Evolutionary conservation across 2,329 filamentous ascomycete species (phyloP).

Genomic region (Epichloe brachyelytri): DNA sequence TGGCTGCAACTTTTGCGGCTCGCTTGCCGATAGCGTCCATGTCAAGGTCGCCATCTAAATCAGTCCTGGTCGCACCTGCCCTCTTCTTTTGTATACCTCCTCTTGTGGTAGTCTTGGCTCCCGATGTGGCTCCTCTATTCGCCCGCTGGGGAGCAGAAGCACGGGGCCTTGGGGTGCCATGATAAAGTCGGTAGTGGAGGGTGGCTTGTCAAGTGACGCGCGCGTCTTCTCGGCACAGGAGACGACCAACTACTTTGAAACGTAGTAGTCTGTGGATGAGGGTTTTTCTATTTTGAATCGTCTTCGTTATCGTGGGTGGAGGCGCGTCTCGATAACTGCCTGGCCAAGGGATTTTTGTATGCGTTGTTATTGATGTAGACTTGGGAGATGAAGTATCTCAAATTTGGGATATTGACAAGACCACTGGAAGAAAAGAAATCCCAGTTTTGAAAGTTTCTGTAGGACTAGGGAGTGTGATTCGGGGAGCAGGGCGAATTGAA

Average conservation of each 20-base stretch:
- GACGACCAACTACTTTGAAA: not conserved
- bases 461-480: not conserved
- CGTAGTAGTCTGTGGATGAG: not conserved
- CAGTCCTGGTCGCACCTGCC: slow-evolving; percentile 26
- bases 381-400: not conserved
- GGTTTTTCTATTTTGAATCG: not conserved
- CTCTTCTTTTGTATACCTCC: slow-evolving; percentile 40
- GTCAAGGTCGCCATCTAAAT: slow-evolving; percentile 47
- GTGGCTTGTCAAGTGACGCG: not conserved
- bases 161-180: slow-evolving; percentile 24
- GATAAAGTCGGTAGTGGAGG: not conserved
- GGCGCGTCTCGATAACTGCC: slow-evolving; percentile 6
- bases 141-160: slow-evolving; percentile 16
- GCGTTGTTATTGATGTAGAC: not conserved
- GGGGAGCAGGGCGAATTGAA: not conserved
- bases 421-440: not conserved
- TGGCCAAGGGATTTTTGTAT: slow-evolving; percentile 1
- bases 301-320: slow-evolving; percentile 6
- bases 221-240: slow-evolving; percentile 1
- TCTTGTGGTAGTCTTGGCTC: slow-evolving; percentile 22
- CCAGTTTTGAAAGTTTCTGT: not conserved
- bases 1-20: slow-evolving; percentile 17
- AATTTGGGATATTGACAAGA: not conserved
- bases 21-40: slow-evolving; percentile 34
- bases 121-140: slow-evolving; percentile 16